A percentile compares a stretch with the other conserved stretches of the same genome.
Conservation (phyloP, 2,329 filamentous ascomycete species). For the Hymenoscyphus occultus region DNA sequence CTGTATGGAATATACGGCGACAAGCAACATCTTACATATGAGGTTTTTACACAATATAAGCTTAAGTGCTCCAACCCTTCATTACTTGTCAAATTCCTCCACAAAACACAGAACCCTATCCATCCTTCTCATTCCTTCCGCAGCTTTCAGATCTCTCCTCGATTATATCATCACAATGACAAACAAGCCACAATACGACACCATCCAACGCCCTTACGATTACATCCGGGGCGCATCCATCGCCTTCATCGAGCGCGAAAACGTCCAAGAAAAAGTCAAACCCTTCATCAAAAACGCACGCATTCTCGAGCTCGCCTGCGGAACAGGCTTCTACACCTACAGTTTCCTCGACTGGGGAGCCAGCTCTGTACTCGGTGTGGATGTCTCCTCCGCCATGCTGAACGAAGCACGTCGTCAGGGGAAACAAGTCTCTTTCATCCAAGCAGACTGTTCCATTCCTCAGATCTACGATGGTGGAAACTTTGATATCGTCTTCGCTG, state of each 20-base stretch:
- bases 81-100: too few species aligned
- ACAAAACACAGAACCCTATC: too few species aligned
- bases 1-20: too few species aligned
- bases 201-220: neutral
- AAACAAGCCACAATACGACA: neutral
- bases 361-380: conserved; percentile 37
- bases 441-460: conserved; percentile 35
- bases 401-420: conserved; percentile 25
- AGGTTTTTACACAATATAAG: too few species aligned
- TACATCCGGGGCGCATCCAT: neutral
- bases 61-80: too few species aligned
- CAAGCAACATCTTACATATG: too few species aligned
- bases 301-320: conserved; percentile 41
- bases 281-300: conserved; percentile 27
- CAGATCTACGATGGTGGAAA: conserved; percentile 25
- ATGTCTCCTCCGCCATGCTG: conserved; percentile 39
- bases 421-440: conserved; percentile 21
- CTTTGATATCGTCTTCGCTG: conserved; percentile 40
- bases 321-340: conserved; percentile 39
- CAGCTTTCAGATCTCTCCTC: too few species aligned
- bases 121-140: too few species aligned
- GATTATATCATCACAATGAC: too few species aligned
- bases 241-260: conserved; percentile 24
- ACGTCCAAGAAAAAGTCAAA: conserved; percentile 20
- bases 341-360: conserved; percentile 38